Conservation (phyloP, 768 basidiomycete species). For the Mycena galericulata region DNA sequence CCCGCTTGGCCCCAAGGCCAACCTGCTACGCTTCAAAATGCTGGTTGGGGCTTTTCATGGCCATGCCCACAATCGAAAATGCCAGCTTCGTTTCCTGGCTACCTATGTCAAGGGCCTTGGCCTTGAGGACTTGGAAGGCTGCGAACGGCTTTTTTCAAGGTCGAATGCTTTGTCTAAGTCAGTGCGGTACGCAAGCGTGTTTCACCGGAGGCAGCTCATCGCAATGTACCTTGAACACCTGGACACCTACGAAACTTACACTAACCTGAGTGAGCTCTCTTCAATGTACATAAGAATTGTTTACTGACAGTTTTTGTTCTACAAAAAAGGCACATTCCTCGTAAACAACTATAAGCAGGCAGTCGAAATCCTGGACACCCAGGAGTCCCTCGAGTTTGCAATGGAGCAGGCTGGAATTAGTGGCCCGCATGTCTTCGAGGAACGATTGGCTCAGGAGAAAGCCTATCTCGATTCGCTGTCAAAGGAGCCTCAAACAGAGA, state of each 20-base stretch:
- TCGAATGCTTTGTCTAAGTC: conserved; percentile 24
- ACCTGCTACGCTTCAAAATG: background rate
- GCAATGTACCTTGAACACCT: background rate
- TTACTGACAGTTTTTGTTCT: no score
- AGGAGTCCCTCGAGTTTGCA: no score
- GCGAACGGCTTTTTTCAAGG: conserved; percentile 27
- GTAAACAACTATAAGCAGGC: no score
- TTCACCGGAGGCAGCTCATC: conserved; percentile 24
- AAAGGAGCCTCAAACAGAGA: conserved; percentile 26
- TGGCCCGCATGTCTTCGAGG: background rate
- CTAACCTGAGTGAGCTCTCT: conserved; percentile 6
- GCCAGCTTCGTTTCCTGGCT: conserved; percentile 26
- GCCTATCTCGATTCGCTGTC: conserved; percentile 5
- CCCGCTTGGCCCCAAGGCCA: background rate
- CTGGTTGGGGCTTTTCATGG: conserved; percentile 26
- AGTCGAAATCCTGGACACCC: no score
- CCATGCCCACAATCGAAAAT: conserved; percentile 22
- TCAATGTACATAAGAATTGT: no score
- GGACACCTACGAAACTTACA: conserved; percentile 15
- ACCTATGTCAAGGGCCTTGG: conserved; percentile 25
- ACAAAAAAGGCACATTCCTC: no score
- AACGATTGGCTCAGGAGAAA: conserved; percentile 5
- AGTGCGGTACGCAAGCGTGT: conserved; percentile 11
- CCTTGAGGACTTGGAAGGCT: conserved; percentile 30
- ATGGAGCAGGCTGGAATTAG: background rate